These are phyloP conservation scores for Trametes sp. DNA, from an alignment of 1,284 basidiomycete species.

Conservation along the genomic window DNA sequence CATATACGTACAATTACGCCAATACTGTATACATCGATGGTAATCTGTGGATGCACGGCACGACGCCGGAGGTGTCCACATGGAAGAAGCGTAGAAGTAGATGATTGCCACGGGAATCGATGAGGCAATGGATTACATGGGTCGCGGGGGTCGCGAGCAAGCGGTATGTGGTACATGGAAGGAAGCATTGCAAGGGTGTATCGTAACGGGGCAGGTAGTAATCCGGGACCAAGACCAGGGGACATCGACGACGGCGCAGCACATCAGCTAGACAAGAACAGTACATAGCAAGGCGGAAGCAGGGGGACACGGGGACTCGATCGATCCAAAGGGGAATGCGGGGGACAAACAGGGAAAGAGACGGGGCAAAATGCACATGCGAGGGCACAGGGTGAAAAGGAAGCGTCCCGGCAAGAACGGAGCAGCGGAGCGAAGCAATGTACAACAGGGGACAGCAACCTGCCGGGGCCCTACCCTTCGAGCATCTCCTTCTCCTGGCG, in stretches of 20 bases:
- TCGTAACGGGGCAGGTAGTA: constrained; percentile 5
- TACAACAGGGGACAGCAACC: neutral
- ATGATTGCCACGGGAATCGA: neutral
- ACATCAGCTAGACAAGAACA: constrained; percentile 25
- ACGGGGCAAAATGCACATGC: neutral
- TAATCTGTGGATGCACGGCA: neutral
- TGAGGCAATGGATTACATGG: constrained; percentile 2
- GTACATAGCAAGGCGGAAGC: constrained; percentile 30
- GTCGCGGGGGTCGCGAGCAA: neutral
- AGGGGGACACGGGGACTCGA: constrained; percentile 11
- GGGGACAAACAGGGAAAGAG: constrained; percentile 1
- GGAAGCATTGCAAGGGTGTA: constrained; percentile 11
- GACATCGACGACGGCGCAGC: constrained; percentile 21
- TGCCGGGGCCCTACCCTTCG: constrained; percentile 33
- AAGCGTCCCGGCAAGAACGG: constrained; percentile 7
- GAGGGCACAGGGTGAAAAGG: neutral
- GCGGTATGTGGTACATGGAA: constrained; percentile 14
- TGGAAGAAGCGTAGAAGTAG: neutral
- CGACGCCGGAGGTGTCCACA: neutral
- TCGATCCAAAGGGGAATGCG: constrained; percentile 7
- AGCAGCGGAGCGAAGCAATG: neutral
- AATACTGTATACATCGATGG: neutral
- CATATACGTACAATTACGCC: constrained; percentile 18
- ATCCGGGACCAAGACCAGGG: neutral
- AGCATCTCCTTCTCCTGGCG: constrained; percentile 54